A percentile compares a stretch with the other conserved stretches of the same genome.
phyloP scores from a whole-genome alignment of 2,329 filamentous ascomycete species.

The Fusarium agapanthi region DNA sequence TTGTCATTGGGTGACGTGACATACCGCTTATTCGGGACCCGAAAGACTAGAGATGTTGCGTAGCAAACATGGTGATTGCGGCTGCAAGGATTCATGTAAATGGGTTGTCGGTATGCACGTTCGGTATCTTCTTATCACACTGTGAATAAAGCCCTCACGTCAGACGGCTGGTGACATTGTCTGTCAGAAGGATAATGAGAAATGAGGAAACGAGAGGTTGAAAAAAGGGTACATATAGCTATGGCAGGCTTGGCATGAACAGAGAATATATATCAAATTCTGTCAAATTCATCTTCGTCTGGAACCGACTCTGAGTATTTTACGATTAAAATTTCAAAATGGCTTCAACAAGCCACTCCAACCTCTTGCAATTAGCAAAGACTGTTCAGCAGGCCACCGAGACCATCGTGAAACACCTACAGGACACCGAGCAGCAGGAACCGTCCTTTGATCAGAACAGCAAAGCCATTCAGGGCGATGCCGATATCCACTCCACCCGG shows the following conservation, averaged over 20 bases:
- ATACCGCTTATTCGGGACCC: not conserved
- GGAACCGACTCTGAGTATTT: accelerated
- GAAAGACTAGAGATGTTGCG: not conserved
- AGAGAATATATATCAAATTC: not conserved
- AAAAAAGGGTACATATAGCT: not conserved
- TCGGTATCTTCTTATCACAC: not conserved
- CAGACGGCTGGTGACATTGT: not conserved
- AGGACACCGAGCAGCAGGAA: not conserved
- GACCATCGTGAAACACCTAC: not conserved
- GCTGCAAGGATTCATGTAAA: not conserved
- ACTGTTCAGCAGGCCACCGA: not conserved
- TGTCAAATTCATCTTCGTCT: not conserved
- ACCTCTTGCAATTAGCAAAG: not conserved
- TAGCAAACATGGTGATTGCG: not conserved
- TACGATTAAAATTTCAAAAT: not conserved
- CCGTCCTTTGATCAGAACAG: not conserved
- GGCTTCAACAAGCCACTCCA: not conserved
- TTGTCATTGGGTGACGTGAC: not conserved
- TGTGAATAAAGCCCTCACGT: not conserved
- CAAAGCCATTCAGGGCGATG: not conserved
- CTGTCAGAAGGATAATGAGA: not conserved
- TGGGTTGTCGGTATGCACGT: not conserved
- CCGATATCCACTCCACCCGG: not conserved
- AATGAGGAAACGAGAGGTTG: too few species aligned
- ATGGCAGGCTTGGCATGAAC: accelerated